phyloP scores from a whole-genome alignment of 257 asterid genomes.

The Solanum appendiculatum region DNA sequence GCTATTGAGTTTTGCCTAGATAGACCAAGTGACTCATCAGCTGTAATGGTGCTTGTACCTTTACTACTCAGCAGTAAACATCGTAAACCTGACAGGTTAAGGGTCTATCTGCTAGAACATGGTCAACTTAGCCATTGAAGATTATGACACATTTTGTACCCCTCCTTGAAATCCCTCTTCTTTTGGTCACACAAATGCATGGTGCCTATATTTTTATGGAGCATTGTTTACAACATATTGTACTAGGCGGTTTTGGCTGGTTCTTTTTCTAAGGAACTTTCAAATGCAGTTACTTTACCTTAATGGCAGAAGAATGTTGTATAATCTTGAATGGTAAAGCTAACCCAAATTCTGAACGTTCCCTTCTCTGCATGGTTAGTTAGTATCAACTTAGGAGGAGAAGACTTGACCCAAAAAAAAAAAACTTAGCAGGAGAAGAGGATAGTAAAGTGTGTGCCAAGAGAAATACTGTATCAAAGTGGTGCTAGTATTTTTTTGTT shows the following conservation, averaged over 20 bases:
- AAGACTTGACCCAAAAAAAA: too few relatives aligned
- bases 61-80: neutral
- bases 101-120: neutral
- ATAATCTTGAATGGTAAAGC: neutral
- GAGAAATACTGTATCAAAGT: neutral
- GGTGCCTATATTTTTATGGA: neutral
- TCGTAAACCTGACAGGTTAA: neutral
- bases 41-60: neutral
- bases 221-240: neutral
- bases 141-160: neutral
- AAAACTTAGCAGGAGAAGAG: too few relatives aligned
- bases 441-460: neutral
- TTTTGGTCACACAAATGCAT: neutral
- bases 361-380: neutral
- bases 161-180: neutral
- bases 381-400: neutral
- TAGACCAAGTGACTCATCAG: neutral
- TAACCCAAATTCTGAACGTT: neutral
- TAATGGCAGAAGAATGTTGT: neutral
- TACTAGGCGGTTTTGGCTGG: neutral
- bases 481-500: neutral
- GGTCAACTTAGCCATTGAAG: neutral
- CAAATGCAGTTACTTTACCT: neutral
- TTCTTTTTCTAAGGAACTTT: neutral
- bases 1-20: neutral